Percentiles rank a stretch among this genome's conserved stretches.
Conservation (phyloP, 352 stramenopile genomes). For the Peronosclerospora sorghi region DNA sequence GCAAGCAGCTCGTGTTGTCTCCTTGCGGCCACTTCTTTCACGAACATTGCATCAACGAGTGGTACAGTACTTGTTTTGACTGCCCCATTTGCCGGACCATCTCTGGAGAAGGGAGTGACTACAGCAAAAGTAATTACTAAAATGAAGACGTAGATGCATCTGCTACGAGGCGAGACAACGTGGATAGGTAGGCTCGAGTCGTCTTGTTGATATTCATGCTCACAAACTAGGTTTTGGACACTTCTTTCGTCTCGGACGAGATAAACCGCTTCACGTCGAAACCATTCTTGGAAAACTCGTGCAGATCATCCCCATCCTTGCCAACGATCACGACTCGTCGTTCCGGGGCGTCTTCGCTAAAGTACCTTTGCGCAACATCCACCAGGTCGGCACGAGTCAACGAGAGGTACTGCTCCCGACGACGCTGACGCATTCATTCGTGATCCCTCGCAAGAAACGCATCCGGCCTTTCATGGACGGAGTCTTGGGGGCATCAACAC, state of each 20-base stretch:
- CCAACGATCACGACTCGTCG: conserved; percentile 49
- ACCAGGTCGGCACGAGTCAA: conserved; percentile 34
- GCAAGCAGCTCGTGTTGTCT: conserved; percentile 70
- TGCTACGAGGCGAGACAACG: too few relatives aligned
- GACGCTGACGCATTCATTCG: conserved; percentile 74
- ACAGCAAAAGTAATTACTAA: conserved; percentile 9
- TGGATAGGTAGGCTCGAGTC: neutral
- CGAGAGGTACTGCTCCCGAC: conserved; percentile 56
- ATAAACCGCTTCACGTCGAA: conserved; percentile 33
- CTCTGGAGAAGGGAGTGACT: conserved; percentile 36
- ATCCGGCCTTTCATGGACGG: conserved; percentile 67
- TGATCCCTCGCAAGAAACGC: conserved; percentile 68
- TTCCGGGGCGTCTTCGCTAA: conserved; percentile 15
- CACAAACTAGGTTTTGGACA: neutral
- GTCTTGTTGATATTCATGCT: conserved; percentile 6
- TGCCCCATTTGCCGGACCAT: conserved; percentile 84
- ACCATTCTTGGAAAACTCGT: conserved; percentile 32
- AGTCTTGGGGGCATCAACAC: conserved; percentile 66
- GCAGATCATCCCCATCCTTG: conserved; percentile 34
- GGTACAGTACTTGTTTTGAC: conserved; percentile 81
- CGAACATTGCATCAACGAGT: conserved; percentile 84
- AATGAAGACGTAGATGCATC: neutral
- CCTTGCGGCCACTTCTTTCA: conserved; percentile 82
- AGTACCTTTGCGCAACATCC: conserved; percentile 45
- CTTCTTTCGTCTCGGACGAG: conserved; percentile 2